These are phyloP conservation scores for Blumeria hordei DNA, from an alignment of 2,329 filamentous ascomycete genomes.

Conservation along the genomic window DNA sequence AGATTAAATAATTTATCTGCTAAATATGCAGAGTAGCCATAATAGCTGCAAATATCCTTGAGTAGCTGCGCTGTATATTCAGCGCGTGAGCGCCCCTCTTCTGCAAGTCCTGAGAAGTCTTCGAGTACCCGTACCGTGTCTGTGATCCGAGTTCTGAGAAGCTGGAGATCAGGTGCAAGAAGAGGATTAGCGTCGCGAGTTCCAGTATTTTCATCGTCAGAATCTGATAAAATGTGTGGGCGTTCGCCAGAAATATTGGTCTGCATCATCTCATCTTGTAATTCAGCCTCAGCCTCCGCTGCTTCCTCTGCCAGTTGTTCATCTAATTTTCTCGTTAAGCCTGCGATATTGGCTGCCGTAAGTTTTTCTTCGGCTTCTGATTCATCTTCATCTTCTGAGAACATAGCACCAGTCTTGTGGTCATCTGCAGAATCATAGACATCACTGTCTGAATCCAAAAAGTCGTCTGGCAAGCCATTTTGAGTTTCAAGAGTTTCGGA, in stretches of 20 bases:
- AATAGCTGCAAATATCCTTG: slow-evolving; percentile 87
- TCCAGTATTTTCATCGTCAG: slow-evolving; percentile 34
- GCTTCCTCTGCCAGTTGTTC: slow-evolving; percentile 51
- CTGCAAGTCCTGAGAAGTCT: slow-evolving; percentile 60
- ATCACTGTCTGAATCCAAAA: slow-evolving; percentile 21
- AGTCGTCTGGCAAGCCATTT: slow-evolving; percentile 28
- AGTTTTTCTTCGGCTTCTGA: slow-evolving; percentile 74
- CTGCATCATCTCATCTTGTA: slow-evolving; percentile 66
- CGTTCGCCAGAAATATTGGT: slow-evolving; percentile 74
- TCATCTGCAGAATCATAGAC: slow-evolving; percentile 25
- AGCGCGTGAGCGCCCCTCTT: slow-evolving; percentile 56
- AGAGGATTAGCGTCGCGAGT: slow-evolving; percentile 32
- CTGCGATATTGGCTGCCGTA: slow-evolving; percentile 88
- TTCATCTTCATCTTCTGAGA: slow-evolving; percentile 84
- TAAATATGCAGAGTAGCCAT: slow-evolving; percentile 85
- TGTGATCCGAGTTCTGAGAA: slow-evolving; percentile 70
- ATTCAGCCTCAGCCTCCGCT: slow-evolving; percentile 61
- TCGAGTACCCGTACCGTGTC: slow-evolving; percentile 82
- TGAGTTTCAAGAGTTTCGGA: slow-evolving; percentile 15
- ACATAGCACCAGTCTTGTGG: slow-evolving; percentile 44
- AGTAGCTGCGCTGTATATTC: slow-evolving; percentile 76
- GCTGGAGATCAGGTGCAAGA: slow-evolving; percentile 70
- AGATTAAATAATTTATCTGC: slow-evolving; percentile 87
- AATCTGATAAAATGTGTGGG: slow-evolving; percentile 38
- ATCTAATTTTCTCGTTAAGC: slow-evolving; percentile 68